Percentiles rank a stretch among this genome's conserved stretches.
Evolutionary conservation across 2,329 filamentous ascomycete species (phyloP).

Genomic region (Cladorrhinum sp.): DNA sequence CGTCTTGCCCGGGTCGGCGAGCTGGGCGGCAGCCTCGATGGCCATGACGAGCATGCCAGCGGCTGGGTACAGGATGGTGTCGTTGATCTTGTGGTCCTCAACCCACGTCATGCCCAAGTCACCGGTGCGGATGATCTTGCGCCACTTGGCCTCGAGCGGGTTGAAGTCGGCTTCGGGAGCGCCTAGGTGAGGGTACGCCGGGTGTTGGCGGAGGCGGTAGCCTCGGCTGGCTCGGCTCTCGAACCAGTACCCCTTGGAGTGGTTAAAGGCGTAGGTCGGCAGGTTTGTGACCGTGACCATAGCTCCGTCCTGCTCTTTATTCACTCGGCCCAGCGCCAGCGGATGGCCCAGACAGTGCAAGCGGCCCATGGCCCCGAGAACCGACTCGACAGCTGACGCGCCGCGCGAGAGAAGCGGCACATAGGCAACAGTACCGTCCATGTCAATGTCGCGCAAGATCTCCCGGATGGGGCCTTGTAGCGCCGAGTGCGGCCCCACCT

Average conservation of each 20-base stretch:
- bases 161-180: too few relatives aligned
- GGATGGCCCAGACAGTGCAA: too few relatives aligned
- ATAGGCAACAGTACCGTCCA: constrained; percentile 25
- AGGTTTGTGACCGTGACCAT: too few relatives aligned
- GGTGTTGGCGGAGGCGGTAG: too few relatives aligned
- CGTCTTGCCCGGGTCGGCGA: background rate
- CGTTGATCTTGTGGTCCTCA: constrained; percentile 38
- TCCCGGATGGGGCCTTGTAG: constrained; percentile 31
- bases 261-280: too few relatives aligned
- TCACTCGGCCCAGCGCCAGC: too few relatives aligned
- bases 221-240: too few relatives aligned
- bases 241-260: too few relatives aligned
- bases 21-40: constrained; percentile 36
- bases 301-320: too few relatives aligned
- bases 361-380: too few relatives aligned
- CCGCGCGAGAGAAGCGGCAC: constrained; percentile 16
- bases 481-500: constrained; percentile 33
- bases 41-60: constrained; percentile 39
- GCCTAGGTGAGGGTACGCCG: too few relatives aligned
- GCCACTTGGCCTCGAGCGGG: constrained; percentile 43
- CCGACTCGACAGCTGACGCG: too few relatives aligned
- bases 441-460: constrained; percentile 23
- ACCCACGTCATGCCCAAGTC: constrained; percentile 48
- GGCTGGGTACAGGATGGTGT: constrained; percentile 35
- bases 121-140: constrained; percentile 41